These are phyloP conservation scores for Colletotrichum sp. DNA, from an alignment of 2,329 filamentous ascomycete genomes.

Conservation along the genomic window DNA sequence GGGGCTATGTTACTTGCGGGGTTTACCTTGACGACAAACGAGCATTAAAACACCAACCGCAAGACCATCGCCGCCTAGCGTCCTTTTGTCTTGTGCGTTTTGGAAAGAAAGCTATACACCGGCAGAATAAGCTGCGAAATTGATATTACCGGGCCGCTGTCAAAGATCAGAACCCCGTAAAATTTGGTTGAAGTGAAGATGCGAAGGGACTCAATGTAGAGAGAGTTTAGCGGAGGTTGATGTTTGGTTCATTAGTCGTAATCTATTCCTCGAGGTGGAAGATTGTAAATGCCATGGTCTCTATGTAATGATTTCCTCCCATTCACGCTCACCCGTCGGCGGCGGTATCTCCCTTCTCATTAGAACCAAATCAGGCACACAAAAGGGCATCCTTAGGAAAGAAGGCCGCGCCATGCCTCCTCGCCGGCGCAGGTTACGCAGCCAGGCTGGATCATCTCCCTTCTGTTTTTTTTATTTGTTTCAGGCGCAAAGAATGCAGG, in stretches of 20 bases:
- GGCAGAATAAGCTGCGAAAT: neutral
- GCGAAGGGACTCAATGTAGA: neutral
- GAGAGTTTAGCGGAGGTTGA: neutral
- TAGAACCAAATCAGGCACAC: neutral
- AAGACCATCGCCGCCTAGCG: neutral
- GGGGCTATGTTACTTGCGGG: neutral
- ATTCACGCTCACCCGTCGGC: neutral
- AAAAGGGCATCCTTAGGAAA: conserved; percentile 1
- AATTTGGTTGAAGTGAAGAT: neutral
- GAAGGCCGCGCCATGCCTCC: conserved; percentile 19
- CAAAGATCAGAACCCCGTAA: neutral
- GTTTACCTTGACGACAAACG: neutral
- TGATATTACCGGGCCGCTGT: neutral
- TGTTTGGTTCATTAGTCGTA: conserved; percentile 16
- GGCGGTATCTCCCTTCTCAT: neutral
- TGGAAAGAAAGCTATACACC: neutral
- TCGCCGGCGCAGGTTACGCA: conserved; percentile 25
- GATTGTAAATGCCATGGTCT: conserved; percentile 3
- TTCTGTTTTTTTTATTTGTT: neutral
- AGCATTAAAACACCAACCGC: neutral
- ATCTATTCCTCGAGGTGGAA: conserved; percentile 10
- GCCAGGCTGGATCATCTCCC: conserved; percentile 17
- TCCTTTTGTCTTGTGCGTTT: neutral
- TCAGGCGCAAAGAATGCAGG: conserved; percentile 7
- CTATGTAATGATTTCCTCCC: neutral